phyloP scores from a whole-genome alignment of 192 early-diverging fungal genomes.

The Phycomyces nitens region DNA sequence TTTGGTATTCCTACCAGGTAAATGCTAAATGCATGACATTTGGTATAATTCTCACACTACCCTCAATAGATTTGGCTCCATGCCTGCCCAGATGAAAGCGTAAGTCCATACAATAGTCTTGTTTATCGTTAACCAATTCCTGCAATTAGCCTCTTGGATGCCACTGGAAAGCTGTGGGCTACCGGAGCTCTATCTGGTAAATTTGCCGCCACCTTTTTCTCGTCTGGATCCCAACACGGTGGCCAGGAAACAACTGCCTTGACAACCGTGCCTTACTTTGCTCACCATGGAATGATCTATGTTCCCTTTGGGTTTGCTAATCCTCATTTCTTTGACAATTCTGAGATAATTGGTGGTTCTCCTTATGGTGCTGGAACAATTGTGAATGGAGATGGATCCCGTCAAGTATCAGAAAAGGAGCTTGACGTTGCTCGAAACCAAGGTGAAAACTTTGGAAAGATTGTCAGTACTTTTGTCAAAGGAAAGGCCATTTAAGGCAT shows the following conservation, averaged over 20 bases:
- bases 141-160: constrained; percentile 25
- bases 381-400: constrained; percentile 62
- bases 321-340: constrained; percentile 17
- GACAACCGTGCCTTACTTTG: constrained; percentile 60
- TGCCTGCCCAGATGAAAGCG: constrained; percentile 73
- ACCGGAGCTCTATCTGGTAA: constrained; percentile 62
- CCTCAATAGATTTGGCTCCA: constrained; percentile 52
- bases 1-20: constrained; percentile 55
- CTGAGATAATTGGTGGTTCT: constrained; percentile 25
- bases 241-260: constrained; percentile 77
- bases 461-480: constrained; percentile 31
- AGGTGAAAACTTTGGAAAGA: constrained; percentile 58
- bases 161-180: constrained; percentile 37
- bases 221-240: constrained; percentile 70
- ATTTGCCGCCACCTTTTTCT: constrained; percentile 69
- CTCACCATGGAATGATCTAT: constrained; percentile 76
- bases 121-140: background rate
- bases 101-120: background rate
- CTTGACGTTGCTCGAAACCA: constrained; percentile 56
- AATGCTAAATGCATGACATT: background rate
- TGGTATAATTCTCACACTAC: background rate
- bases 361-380: constrained; percentile 39
- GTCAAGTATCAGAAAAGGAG: constrained; percentile 58
- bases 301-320: constrained; percentile 62
- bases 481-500: constrained; percentile 5